phyloP scores from a whole-genome alignment of 345 rosid genomes.

The Lepidium africanum region DNA sequence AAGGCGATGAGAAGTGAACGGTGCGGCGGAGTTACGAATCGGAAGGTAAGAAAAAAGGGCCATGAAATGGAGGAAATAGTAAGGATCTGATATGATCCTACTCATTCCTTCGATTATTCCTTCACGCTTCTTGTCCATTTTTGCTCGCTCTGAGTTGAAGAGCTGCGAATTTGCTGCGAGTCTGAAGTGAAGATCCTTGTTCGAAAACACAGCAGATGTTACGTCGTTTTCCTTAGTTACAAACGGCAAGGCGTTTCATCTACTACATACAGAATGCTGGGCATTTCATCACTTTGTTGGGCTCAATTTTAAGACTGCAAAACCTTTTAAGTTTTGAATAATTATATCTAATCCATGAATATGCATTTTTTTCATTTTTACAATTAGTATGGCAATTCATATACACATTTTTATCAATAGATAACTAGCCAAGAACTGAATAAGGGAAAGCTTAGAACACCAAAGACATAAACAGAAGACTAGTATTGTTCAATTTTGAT shows the following conservation, averaged over 20 bases:
- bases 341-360: background rate
- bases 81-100: conserved; percentile 57
- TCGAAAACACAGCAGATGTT: background rate
- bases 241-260: conserved; percentile 14
- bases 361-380: background rate
- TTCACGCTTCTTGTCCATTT: conserved; percentile 23
- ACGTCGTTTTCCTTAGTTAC: background rate
- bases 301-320: background rate
- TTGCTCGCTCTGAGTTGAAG: background rate
- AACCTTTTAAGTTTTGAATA: no score
- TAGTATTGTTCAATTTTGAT: background rate
- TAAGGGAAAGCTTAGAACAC: background rate
- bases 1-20: conserved; percentile 30
- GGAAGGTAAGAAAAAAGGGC: conserved; percentile 69
- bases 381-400: background rate
- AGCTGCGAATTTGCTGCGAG: background rate
- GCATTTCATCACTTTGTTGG: background rate
- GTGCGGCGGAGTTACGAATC: conserved; percentile 55
- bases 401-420: background rate
- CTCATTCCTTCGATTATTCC: conserved; percentile 40
- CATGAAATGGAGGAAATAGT: conserved; percentile 58
- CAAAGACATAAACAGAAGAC: background rate
- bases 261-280: background rate
- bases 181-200: background rate
- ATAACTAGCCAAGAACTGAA: background rate